Evolutionary conservation across 2,329 filamentous ascomycete genomes (phyloP).

Genomic region (Ascochyta pisi): DNA sequence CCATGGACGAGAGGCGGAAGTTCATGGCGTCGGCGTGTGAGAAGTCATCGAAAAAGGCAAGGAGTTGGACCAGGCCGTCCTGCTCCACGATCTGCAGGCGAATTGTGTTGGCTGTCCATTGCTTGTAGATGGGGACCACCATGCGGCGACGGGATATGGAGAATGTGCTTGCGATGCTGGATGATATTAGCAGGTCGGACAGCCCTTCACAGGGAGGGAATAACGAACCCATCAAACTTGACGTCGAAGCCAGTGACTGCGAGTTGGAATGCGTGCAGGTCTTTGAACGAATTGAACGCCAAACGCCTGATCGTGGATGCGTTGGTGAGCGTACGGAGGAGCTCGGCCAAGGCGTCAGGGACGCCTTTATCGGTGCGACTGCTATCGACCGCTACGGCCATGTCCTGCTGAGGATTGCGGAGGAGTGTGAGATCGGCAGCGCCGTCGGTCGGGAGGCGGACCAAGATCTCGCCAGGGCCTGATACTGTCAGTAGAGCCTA

Average conservation of each 20-base stretch:
- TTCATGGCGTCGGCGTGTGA: conserved; percentile 87
- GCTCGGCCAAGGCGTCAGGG: conserved; percentile 67
- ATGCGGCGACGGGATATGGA: conserved; percentile 83
- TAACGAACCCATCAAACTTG: conserved; percentile 46
- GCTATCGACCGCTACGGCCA: conserved; percentile 73
- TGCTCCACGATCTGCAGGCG: conserved; percentile 81
- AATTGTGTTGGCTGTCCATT: conserved; percentile 84
- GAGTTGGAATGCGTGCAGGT: conserved; percentile 79
- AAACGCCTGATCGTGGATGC: conserved; percentile 74
- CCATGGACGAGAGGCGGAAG: conserved; percentile 83
- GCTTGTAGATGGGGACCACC: conserved; percentile 93
- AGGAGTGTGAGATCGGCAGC: conserved; percentile 47
- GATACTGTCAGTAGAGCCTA: neutral
- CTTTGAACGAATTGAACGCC: conserved; percentile 51
- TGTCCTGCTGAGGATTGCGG: conserved; percentile 76
- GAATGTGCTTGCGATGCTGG: conserved; percentile 69
- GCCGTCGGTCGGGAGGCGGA: conserved; percentile 54
- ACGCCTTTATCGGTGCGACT: conserved; percentile 50
- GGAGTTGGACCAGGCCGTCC: conserved; percentile 76
- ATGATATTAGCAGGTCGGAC: conserved; percentile 27
- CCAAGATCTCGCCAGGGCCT: conserved; percentile 55
- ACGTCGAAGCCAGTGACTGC: conserved; percentile 83
- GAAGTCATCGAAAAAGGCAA: conserved; percentile 90
- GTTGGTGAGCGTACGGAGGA: conserved; percentile 64
- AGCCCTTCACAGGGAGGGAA: neutral